A percentile compares a stretch with the other conserved stretches of the same genome.
phyloP scores from a whole-genome alignment of 306 rosid species.

The Quercus cerris region DNA sequence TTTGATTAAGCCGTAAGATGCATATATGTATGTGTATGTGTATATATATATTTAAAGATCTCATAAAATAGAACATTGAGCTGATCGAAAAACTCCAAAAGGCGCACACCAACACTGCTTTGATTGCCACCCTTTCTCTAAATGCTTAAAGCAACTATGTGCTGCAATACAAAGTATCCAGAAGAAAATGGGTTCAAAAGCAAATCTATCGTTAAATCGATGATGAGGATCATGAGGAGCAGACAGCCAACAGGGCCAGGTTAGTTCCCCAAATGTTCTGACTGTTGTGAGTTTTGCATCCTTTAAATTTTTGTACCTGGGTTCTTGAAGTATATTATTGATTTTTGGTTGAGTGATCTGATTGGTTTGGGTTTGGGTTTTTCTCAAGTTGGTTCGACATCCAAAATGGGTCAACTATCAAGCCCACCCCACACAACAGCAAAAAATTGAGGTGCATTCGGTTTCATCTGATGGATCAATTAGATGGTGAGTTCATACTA shows the following conservation, averaged over 20 bases:
- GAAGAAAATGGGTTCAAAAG: constrained; percentile 12
- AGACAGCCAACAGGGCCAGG: constrained; percentile 10
- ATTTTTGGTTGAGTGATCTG: background rate
- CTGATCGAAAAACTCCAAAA: too few species aligned
- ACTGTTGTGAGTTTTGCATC: constrained; percentile 32
- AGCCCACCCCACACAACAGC: too few species aligned
- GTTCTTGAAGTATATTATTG: background rate
- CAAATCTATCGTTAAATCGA: constrained; percentile 22
- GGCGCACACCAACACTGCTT: background rate
- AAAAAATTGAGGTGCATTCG: too few species aligned
- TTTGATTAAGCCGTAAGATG: too few species aligned
- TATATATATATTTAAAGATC: too few species aligned
- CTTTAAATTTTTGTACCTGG: background rate
- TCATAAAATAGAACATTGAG: too few species aligned
- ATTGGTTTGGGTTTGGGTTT: background rate
- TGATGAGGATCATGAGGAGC: constrained; percentile 34
- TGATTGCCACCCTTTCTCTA: constrained; percentile 40
- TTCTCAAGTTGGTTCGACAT: constrained; percentile 2
- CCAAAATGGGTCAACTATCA: too few species aligned
- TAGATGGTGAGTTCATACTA: too few species aligned
- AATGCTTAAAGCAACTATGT: constrained; percentile 23
- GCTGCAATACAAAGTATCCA: constrained; percentile 22
- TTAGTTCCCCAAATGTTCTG: constrained; percentile 37
- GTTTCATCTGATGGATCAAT: too few species aligned
- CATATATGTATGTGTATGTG: too few species aligned